Conservation (phyloP, 2,329 filamentous ascomycete genomes). For the Paracoccidioides lutzii region DNA sequence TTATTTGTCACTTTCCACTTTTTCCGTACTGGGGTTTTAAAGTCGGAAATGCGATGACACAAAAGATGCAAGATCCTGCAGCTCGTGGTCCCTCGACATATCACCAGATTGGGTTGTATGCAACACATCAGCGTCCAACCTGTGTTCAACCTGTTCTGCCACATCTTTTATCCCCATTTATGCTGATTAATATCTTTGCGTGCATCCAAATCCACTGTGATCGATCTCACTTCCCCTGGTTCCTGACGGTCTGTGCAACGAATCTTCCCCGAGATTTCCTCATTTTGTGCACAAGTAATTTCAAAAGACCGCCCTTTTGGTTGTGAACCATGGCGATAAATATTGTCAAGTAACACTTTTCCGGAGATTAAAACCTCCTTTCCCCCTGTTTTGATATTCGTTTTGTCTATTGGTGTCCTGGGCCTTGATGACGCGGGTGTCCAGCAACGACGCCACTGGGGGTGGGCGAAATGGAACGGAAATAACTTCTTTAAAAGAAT, state of each 20-base stretch:
- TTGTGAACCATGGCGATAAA: not conserved
- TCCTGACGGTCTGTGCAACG: not conserved
- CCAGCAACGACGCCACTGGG: conserved; percentile 8
- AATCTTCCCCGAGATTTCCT: not conserved
- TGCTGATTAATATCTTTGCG: not conserved
- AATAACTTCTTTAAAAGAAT: too few relatives aligned
- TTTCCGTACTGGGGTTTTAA: not conserved
- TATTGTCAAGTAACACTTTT: not conserved
- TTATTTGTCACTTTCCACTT: conserved; percentile 5
- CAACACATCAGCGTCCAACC: not conserved
- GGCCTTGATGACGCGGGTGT: too few relatives aligned
- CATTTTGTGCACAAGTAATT: not conserved
- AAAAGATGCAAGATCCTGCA: not conserved
- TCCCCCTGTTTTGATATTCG: too few relatives aligned
- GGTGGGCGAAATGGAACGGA: conserved; percentile 4
- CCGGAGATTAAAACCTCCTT: too few relatives aligned
- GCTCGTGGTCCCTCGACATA: not conserved
- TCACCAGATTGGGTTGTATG: not conserved
- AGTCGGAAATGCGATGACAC: not conserved
- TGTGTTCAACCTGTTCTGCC: not conserved
- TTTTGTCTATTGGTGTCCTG: too few relatives aligned
- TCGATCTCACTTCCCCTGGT: not conserved
- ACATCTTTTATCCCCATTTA: not conserved
- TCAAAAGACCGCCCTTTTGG: not conserved
- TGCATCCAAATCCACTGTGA: not conserved